Percentiles rank a stretch among this genome's conserved stretches.
Evolutionary conservation across 805 yeast genomes (phyloP).

Genomic region (Candida ascalaphidarum): DNA sequence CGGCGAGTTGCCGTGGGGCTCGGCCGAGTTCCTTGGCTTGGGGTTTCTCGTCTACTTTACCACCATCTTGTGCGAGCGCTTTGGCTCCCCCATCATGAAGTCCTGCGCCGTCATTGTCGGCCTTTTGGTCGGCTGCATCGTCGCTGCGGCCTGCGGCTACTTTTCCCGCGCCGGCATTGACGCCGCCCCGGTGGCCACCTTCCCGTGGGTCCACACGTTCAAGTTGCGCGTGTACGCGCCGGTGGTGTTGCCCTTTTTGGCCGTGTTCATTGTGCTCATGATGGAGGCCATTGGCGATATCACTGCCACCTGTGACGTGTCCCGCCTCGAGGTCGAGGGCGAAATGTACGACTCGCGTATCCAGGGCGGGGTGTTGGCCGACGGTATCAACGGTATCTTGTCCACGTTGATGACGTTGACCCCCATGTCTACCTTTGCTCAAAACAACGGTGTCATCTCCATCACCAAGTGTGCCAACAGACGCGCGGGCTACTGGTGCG

Average conservation of each 20-base stretch:
- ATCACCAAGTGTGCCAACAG: constrained; percentile 88
- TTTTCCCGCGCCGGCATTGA: constrained; percentile 51
- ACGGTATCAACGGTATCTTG: constrained; percentile 71
- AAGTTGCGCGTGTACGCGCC: constrained; percentile 74
- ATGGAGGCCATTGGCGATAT: constrained; percentile 95
- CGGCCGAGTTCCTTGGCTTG: constrained; percentile 78
- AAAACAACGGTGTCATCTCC: constrained; percentile 90
- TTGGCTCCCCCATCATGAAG: constrained; percentile 92
- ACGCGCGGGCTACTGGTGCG: constrained; percentile 72
- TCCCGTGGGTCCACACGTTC: constrained; percentile 85
- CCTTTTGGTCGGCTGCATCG: constrained; percentile 79
- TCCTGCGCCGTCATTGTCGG: constrained; percentile 90
- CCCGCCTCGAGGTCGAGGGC: constrained; percentile 79
- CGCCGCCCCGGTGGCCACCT: constrained; percentile 73
- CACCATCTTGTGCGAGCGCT: constrained; percentile 70
- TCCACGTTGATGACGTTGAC: constrained; percentile 77
- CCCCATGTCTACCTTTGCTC: constrained; percentile 92
- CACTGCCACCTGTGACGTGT: constrained; percentile 90
- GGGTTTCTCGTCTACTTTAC: constrained; percentile 76
- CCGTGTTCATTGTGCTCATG: constrained; percentile 73
- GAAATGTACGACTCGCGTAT: constrained; percentile 71
- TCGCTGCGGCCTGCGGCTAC: constrained; percentile 86
- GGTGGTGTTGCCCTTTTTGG: constrained; percentile 74
- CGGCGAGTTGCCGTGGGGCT: constrained; percentile 71
- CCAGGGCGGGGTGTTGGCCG: constrained; percentile 90